A percentile compares a stretch with the other conserved stretches of the same genome.
Evolutionary conservation across 1,284 basidiomycete genomes (phyloP).

Genomic region (Pascua sp.): DNA sequence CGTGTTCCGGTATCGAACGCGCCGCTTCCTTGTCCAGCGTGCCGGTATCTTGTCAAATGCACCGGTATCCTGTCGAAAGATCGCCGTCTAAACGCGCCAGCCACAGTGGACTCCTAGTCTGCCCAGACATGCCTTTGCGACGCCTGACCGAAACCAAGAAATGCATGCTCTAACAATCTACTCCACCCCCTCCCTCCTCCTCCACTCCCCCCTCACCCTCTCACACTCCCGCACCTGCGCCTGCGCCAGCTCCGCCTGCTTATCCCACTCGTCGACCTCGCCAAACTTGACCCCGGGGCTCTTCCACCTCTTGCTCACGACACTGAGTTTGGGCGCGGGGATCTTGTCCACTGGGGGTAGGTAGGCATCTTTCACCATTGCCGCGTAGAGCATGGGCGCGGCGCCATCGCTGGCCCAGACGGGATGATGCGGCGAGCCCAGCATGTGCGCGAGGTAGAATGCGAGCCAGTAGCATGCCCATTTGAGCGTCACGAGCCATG

Average conservation of each 20-base stretch:
- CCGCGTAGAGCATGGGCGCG: slow-evolving; percentile 38
- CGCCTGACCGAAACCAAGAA: too few species aligned
- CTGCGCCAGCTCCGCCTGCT: slow-evolving; percentile 21
- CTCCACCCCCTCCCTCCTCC: slow-evolving; percentile 15
- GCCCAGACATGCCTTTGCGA: too few species aligned
- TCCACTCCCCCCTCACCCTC: slow-evolving; percentile 30
- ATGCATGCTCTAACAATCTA: not conserved
- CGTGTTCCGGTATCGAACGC: too few species aligned
- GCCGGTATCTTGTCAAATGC: too few species aligned
- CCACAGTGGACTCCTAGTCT: too few species aligned
- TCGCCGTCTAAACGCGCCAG: too few species aligned
- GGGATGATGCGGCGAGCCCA: slow-evolving; percentile 41
- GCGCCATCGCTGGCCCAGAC: slow-evolving; percentile 35
- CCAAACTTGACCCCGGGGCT: slow-evolving; percentile 30
- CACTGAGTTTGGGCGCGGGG: slow-evolving; percentile 31
- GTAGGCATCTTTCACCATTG: slow-evolving; percentile 29
- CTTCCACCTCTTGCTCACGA: slow-evolving; percentile 23
- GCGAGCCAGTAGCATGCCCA: slow-evolving; percentile 58
- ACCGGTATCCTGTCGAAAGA: too few species aligned
- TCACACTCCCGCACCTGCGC: slow-evolving; percentile 31
- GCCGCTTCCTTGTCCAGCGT: too few species aligned
- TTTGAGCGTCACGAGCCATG: slow-evolving; percentile 55
- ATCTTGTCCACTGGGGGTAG: slow-evolving; percentile 25
- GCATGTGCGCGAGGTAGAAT: slow-evolving; percentile 58
- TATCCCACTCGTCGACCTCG: slow-evolving; percentile 42